Evolutionary conservation across 2,329 filamentous ascomycete species (phyloP).

Genomic region (Alternaria brassicae): DNA sequence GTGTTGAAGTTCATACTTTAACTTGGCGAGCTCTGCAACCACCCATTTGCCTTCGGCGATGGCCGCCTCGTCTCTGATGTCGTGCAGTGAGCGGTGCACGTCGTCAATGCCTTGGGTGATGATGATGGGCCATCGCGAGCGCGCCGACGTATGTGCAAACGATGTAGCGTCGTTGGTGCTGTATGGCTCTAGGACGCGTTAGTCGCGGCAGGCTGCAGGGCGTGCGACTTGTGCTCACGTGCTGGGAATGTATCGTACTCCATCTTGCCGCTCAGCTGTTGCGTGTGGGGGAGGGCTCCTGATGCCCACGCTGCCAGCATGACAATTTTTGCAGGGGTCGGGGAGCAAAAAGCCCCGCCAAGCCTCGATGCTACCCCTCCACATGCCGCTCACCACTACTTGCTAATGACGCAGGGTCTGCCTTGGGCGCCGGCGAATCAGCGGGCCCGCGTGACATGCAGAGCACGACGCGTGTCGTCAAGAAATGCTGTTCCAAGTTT

Average conservation of each 20-base stretch:
- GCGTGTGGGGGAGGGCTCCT: neutral
- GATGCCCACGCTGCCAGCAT: neutral
- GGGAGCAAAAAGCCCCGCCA: neutral
- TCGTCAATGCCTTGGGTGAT: conserved; percentile 93
- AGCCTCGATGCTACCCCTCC: neutral
- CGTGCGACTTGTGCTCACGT: neutral
- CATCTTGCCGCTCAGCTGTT: conserved; percentile 17
- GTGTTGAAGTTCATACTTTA: conserved; percentile 97
- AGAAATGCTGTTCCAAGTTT: too few relatives aligned
- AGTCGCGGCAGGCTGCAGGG: neutral
- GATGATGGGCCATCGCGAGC: conserved; percentile 92
- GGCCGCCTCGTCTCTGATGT: conserved; percentile 68
- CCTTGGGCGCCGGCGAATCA: neutral
- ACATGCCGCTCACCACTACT: neutral
- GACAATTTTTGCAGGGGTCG: neutral
- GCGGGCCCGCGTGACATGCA: neutral
- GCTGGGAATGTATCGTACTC: conserved; percentile 34
- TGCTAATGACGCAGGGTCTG: neutral
- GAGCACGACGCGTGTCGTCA: neutral
- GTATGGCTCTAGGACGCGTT: conserved; percentile 68
- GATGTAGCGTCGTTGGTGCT: conserved; percentile 82
- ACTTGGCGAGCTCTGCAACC: conserved; percentile 74
- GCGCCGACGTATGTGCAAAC: conserved; percentile 85
- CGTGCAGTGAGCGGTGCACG: conserved; percentile 76
- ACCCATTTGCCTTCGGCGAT: conserved; percentile 85